A percentile compares a stretch with the other conserved stretches of the same genome.
phyloP scores from a whole-genome alignment of 2,329 filamentous ascomycete genomes.

The Sordariomycetes sp. region DNA sequence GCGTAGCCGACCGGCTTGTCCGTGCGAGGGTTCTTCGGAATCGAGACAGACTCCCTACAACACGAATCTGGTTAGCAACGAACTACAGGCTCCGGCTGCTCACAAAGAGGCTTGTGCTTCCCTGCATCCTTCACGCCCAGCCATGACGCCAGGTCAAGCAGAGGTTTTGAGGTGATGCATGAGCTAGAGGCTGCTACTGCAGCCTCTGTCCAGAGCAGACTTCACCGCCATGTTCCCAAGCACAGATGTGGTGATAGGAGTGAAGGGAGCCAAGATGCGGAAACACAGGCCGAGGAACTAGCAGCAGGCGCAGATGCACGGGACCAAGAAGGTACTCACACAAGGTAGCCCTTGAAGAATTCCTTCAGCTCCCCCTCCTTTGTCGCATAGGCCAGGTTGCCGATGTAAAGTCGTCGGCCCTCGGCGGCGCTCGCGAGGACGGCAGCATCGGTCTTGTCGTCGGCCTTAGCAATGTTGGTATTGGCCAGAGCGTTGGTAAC shows the following conservation, averaged over 20 bases:
- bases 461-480: conserved; percentile 48
- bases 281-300: background rate
- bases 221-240: background rate
- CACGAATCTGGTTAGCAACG: conserved; percentile 21
- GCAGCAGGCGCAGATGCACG: background rate
- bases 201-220: too few species aligned
- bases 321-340: conserved; percentile 56
- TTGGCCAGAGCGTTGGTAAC: conserved; percentile 65
- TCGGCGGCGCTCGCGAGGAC: conserved; percentile 95
- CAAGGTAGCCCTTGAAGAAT: conserved; percentile 99
- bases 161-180: background rate
- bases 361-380: conserved; percentile 99
- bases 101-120: background rate
- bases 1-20: conserved; percentile 97
- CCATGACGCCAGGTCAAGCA: background rate
- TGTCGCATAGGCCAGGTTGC: conserved; percentile 99
- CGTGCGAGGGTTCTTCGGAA: conserved; percentile 98
- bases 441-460: conserved; percentile 67
- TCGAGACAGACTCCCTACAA: conserved; percentile 89
- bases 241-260: background rate
- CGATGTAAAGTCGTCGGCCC: conserved; percentile 98
- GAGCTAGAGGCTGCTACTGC: background rate
- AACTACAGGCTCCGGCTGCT: background rate
- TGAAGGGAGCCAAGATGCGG: background rate
- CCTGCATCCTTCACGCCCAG: background rate